Evolutionary conservation across 148 eudicot species (phyloP), one percentile per base, ranked within the genome.

Genomic region (Chenopodium suecicum): DNA sequence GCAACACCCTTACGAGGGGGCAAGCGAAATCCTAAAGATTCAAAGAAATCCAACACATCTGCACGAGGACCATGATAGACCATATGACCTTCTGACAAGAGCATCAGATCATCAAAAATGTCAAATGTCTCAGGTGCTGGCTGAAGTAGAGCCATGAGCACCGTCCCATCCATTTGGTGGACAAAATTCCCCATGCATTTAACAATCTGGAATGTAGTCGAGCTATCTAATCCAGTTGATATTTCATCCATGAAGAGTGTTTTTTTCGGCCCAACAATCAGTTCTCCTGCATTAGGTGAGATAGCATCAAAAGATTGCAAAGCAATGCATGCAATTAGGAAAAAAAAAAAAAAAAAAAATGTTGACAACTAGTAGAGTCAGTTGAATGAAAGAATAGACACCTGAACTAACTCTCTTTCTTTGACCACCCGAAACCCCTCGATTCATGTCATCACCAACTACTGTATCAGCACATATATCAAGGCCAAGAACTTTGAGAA

Each of bases 371-470:
- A 56, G 5, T 17, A 19, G 4, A 16, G 62, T 17, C 62, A 20
- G 29, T 22, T 9, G 75, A 22, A 17, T 9, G 75, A 70, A 41
- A 77, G 44, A 22, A 80, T 74, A 82, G 81, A 41, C 62, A 66
- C 98, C 98, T 91, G 98, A 88, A 52, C 97, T 94, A 70, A 94
- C 98, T 89, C 98, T 89, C 84, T 94, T 94, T 86, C 86, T 86
- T 81, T 94, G 98, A 81, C 98, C 98, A 76, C 97, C 98, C 73
- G 98, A 94, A 86, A 94, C 89, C 37, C 98, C 98, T 68, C 97
- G 89, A 11, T 83, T 81, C 98, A 94, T 94, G 8, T 90, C 97
- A 83, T 86, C 92, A 77, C 98, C 98, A 79, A 94, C 95, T 62
- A 89, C 37, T 74, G 97, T 94, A 62, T 94, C 97, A 41, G 95